Evolutionary conservation across 2,329 filamentous ascomycete species (phyloP).

Genomic region (Calonectria hawksworthii): DNA sequence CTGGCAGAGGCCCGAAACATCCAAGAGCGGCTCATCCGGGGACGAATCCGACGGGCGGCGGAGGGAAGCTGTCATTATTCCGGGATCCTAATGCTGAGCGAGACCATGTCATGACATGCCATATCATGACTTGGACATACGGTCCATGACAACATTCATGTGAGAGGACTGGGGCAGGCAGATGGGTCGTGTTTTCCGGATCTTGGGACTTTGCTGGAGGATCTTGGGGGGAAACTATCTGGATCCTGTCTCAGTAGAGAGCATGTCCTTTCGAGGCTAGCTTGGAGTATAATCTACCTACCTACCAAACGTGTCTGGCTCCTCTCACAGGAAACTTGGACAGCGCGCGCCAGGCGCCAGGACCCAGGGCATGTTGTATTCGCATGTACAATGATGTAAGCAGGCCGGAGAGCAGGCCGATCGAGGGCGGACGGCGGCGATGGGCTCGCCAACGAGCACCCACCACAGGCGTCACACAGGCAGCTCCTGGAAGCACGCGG

Average conservation of each 20-base stretch:
- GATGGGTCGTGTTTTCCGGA: slow-evolving; percentile 31
- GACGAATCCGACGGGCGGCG: slow-evolving; percentile 38
- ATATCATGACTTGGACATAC: slow-evolving; percentile 32
- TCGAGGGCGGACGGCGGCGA: slow-evolving; percentile 16
- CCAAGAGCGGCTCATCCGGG: slow-evolving; percentile 23
- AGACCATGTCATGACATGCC: slow-evolving; percentile 35
- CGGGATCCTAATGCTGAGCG: slow-evolving; percentile 34
- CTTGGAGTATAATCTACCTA: not conserved
- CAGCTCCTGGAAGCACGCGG: slow-evolving; percentile 14
- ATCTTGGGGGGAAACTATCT: slow-evolving; percentile 30
- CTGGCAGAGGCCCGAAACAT: slow-evolving; percentile 10
- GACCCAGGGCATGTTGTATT: slow-evolving; percentile 10
- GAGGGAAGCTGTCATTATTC: slow-evolving; percentile 30
- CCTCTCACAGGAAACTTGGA: slow-evolving; percentile 4
- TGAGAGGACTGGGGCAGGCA: slow-evolving; percentile 31
- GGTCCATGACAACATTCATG: slow-evolving; percentile 25
- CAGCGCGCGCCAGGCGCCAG: slow-evolving; percentile 14
- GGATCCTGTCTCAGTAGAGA: slow-evolving; percentile 35
- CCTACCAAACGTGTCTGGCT: not conserved
- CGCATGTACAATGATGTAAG: slow-evolving; percentile 46
- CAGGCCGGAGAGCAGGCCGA: slow-evolving; percentile 33
- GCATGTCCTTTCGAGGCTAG: slow-evolving; percentile 29
- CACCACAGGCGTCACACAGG: slow-evolving; percentile 20
- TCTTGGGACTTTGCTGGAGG: slow-evolving; percentile 34
- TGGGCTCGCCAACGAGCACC: slow-evolving; percentile 5